phyloP scores from a whole-genome alignment of 805 yeast genomes.

The Wickerhamomyces mucosus region DNA sequence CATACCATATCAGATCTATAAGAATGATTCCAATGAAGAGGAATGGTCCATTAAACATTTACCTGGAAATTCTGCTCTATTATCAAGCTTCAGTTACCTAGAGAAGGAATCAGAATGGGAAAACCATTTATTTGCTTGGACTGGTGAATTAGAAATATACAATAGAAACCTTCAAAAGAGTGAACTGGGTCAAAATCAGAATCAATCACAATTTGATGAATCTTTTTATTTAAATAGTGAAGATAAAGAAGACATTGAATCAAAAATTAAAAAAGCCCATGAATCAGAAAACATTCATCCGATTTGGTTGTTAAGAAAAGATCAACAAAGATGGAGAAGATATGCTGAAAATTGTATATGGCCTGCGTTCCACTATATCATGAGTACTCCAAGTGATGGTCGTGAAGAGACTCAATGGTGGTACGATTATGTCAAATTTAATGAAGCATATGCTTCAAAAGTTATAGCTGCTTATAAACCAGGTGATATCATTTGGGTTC shows the following conservation, averaged over 20 bases:
- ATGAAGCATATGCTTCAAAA: slow-evolving; percentile 81
- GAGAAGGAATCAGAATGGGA: slow-evolving; percentile 72
- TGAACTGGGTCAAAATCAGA: slow-evolving; percentile 1
- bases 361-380: slow-evolving; percentile 93
- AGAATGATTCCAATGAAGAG: slow-evolving; percentile 23
- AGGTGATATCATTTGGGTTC: slow-evolving; percentile 92
- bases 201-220: slow-evolving; percentile 29
- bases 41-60: slow-evolving; percentile 39
- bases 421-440: slow-evolving; percentile 81
- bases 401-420: slow-evolving; percentile 69
- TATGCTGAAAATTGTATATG: slow-evolving; percentile 87
- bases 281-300: slow-evolving; percentile 59
- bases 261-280: slow-evolving; percentile 35
- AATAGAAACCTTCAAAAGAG: slow-evolving; percentile 6
- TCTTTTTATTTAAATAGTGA: slow-evolving; percentile 48
- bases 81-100: slow-evolving; percentile 62
- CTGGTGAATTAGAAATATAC: slow-evolving; percentile 61
- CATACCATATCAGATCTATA: slow-evolving; percentile 53
- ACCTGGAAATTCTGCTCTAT: slow-evolving; percentile 79
- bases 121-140: slow-evolving; percentile 86
- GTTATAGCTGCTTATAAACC: slow-evolving; percentile 65
- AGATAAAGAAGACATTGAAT: slow-evolving; percentile 45
- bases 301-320: slow-evolving; percentile 75
- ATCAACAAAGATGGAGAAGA: slow-evolving; percentile 76
- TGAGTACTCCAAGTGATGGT: slow-evolving; percentile 63